Base-by-base conservation (phyloP, 768 basidiomycete genomes). In the Leccinum subtestaceum region DNA sequence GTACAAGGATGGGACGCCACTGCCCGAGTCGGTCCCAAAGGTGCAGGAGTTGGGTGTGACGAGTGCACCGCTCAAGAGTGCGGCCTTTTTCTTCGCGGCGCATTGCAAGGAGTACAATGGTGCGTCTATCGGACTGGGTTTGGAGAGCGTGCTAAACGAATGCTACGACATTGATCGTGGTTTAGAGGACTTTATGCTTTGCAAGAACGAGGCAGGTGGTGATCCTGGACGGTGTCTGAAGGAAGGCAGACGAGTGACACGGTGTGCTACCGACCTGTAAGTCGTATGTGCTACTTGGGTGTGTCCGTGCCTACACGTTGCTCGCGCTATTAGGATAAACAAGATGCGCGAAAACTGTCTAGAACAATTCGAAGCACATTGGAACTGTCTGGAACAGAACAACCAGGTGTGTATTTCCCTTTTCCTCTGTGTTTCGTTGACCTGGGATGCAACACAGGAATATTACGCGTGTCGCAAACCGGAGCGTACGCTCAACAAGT, bases 71-170 rank as follows among this genome's bases (percentile, higher is more conserved):
- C 79, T 98, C 69, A 98, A 98, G 80, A 92, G 90, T 65, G 94
- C 96, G 1, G 89, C 93, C 8, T 98, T 98, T 84, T 98, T 98
- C 78, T 86, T 99, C 72, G 97, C 94, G 29, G 88, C 91, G 38
- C 84, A 93, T 72, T 99, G 96, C 84, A 93, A 93, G 76, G 91
- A 94, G 58, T 96, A 86, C 78, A 98, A 96, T 77, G 96, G 96
- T 98, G 60, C 54, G 89, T 76, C 23, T n/a, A 17, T 36, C 13
- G 8, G 2, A 5, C 34, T 31, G 52, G 23, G 7, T n/a, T 12
- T 21, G 23, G n/a, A 38, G 9, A 15, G 36, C 48, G 27, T 58
- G 38, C 61, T 72, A n/a, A 70, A 52, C n/a, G 31, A 9, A 31
- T 36, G 4, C 45, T 40, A 36, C 6, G 36, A 17, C 77, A 36